phyloP scores from a whole-genome alignment of 2,329 filamentous ascomycete genomes.

The Colletotrichum lindemuthianum region DNA sequence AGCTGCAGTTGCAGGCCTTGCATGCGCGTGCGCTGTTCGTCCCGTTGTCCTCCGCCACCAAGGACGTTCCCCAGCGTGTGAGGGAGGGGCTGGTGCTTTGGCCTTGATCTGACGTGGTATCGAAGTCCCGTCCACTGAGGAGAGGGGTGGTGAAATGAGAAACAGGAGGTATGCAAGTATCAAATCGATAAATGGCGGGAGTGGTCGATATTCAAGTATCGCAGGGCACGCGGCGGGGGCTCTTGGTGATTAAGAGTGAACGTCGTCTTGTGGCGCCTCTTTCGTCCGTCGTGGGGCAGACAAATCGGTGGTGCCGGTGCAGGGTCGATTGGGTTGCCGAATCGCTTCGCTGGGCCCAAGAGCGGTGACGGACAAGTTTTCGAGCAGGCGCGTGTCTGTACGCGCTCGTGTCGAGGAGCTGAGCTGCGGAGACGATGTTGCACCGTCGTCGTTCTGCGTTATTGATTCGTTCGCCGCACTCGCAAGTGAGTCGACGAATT shows the following conservation, averaged over 20 bases:
- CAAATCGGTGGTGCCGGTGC: slow-evolving; percentile 7
- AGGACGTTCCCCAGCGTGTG: background rate
- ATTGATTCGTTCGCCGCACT: slow-evolving; percentile 19
- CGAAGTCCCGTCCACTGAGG: slow-evolving; percentile 17
- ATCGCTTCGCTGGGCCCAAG: background rate
- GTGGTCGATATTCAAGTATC: slow-evolving; percentile 2
- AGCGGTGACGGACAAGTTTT: slow-evolving; percentile 20
- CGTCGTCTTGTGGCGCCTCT: slow-evolving; percentile 4
- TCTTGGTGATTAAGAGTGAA: background rate
- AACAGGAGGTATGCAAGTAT: background rate
- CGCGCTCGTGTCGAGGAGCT: slow-evolving; percentile 21
- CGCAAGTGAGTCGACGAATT: slow-evolving; percentile 20
- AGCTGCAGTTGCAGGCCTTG: slow-evolving; percentile 1
- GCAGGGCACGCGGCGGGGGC: background rate
- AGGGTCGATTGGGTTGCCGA: background rate
- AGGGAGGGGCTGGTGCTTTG: slow-evolving; percentile 24
- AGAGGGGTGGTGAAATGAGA: slow-evolving; percentile 18
- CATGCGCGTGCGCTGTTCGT: slow-evolving; percentile 4
- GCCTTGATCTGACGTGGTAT: slow-evolving; percentile 29
- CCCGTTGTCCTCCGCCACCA: background rate
- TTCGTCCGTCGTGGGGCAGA: background rate
- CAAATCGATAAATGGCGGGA: background rate
- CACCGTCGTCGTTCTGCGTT: slow-evolving; percentile 12
- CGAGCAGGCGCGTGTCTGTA: slow-evolving; percentile 2
- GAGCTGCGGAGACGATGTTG: slow-evolving; percentile 17